These are phyloP conservation scores for Leccinum insolens DNA, from an alignment of 1,284 basidiomycete genomes.

Conservation along the genomic window DNA sequence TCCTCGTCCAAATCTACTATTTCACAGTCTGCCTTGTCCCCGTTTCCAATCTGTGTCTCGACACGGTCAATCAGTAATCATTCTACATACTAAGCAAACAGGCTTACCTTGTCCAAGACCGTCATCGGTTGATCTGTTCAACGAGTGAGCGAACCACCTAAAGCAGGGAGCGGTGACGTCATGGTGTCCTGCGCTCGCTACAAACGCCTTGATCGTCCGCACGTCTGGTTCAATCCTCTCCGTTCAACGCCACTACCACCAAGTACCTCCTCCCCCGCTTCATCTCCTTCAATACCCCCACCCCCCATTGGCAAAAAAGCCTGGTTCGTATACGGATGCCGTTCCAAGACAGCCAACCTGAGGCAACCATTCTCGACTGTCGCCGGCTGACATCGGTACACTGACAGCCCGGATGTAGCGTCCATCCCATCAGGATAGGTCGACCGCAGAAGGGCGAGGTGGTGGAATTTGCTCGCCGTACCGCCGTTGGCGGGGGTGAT, in stretches of 20 bases:
- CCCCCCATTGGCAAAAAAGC: slow-evolving; percentile 88
- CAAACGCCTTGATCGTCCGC: slow-evolving; percentile 75
- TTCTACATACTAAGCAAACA: background rate
- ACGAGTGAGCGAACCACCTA: background rate
- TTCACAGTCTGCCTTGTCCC: slow-evolving; percentile 74
- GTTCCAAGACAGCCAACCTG: slow-evolving; percentile 65
- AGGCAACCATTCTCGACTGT: slow-evolving; percentile 53
- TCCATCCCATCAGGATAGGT: slow-evolving; percentile 60
- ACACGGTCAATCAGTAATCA: slow-evolving; percentile 47
- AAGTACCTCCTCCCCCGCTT: slow-evolving; percentile 65
- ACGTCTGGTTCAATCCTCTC: slow-evolving; percentile 73
- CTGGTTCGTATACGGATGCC: slow-evolving; percentile 82
- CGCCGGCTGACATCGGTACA: slow-evolving; percentile 73
- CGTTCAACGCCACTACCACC: slow-evolving; percentile 85
- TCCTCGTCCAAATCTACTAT: slow-evolving; percentile 59
- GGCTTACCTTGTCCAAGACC: slow-evolving; percentile 67
- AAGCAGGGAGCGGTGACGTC: background rate
- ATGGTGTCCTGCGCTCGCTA: slow-evolving; percentile 70
- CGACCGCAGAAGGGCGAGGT: slow-evolving; percentile 68
- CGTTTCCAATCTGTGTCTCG: slow-evolving; percentile 84
- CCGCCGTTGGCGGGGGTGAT: slow-evolving; percentile 86
- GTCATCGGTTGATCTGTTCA: slow-evolving; percentile 82
- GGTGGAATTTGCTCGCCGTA: slow-evolving; percentile 89
- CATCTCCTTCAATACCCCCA: slow-evolving; percentile 35
- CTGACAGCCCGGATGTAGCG: slow-evolving; percentile 69